Percentiles rank a stretch among this genome's conserved stretches.
phyloP scores from a whole-genome alignment of 2,329 filamentous ascomycete genomes.

The Exophiala phaeomuriformis region DNA sequence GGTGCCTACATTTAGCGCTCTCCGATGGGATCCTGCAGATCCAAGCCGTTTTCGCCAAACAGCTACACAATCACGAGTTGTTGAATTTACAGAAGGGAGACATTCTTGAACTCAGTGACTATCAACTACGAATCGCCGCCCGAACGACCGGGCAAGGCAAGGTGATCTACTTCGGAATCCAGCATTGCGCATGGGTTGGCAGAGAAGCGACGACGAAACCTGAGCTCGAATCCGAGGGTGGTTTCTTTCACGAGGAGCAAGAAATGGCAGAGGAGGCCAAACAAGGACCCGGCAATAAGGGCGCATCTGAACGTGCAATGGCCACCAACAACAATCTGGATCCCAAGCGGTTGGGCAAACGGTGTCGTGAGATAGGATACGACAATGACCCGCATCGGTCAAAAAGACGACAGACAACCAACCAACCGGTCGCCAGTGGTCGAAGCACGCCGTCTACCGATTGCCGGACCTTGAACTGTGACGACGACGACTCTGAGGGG shows the following conservation, averaged over 20 bases:
- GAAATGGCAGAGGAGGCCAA: background rate
- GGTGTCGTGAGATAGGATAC: background rate
- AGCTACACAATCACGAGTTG: constrained; percentile 11
- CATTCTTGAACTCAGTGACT: constrained; percentile 25
- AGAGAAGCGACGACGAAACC: background rate
- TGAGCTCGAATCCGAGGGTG: constrained; percentile 10
- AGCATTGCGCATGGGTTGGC: constrained; percentile 22
- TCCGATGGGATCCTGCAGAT: constrained; percentile 30
- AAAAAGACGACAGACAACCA: background rate
- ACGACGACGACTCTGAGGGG: constrained; percentile 10
- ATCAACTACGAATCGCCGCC: constrained; percentile 24
- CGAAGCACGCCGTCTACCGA: background rate
- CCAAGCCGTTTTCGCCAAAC: constrained; percentile 28
- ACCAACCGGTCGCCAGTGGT: background rate
- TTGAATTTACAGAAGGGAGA: constrained; percentile 19
- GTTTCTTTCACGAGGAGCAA: constrained; percentile 13
- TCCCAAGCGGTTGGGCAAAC: background rate
- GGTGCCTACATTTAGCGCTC: constrained; percentile 14
- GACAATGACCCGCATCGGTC: background rate
- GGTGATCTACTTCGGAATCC: constrained; percentile 28
- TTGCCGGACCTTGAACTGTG: background rate
- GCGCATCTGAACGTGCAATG: too few relatives aligned
- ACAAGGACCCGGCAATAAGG: background rate
- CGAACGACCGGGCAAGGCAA: constrained; percentile 21
- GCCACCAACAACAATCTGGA: background rate